Conservation (phyloP, 2,329 filamentous ascomycete genomes). For the Aspergillus jensenii region DNA sequence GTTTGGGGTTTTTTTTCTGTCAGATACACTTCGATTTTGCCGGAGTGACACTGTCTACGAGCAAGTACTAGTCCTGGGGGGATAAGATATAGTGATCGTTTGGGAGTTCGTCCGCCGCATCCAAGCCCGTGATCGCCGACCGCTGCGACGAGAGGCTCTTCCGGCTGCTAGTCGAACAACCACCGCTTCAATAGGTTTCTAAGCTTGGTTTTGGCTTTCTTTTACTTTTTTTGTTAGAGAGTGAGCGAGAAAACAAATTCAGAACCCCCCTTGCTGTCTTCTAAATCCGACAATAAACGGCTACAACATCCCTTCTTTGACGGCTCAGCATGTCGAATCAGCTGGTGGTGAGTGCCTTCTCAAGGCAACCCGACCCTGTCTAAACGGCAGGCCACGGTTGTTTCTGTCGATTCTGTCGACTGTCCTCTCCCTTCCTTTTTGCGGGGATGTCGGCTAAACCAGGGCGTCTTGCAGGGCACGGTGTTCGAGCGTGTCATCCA, state of each 20-base stretch:
- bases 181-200: slow-evolving; percentile 7
- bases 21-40: not conserved
- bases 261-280: slow-evolving; percentile 2
- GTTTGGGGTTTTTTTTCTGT: not conserved
- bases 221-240: slow-evolving; percentile 10
- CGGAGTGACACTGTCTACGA: slow-evolving; percentile 7
- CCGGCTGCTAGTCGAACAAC: slow-evolving; percentile 14
- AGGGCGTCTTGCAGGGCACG: slow-evolving; percentile 54
- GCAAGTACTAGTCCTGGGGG: slow-evolving; percentile 6
- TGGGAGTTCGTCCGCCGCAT: slow-evolving; percentile 18
- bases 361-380: slow-evolving; percentile 17
- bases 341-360: slow-evolving; percentile 47
- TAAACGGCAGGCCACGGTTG: slow-evolving; percentile 7
- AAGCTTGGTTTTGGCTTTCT: slow-evolving; percentile 2
- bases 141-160: slow-evolving; percentile 16
- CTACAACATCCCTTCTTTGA: slow-evolving; percentile 14
- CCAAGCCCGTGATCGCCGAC: slow-evolving; percentile 22
- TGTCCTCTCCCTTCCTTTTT: slow-evolving; percentile 8
- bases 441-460: slow-evolving; percentile 28
- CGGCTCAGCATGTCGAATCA: slow-evolving; percentile 45
- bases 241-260: slow-evolving; percentile 9
- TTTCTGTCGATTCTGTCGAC: not conserved
- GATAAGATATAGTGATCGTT: slow-evolving; percentile 17
- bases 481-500: slow-evolving; percentile 92
- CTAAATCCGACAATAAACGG: slow-evolving; percentile 8